Base-by-base conservation (phyloP, 192 early-diverging fungal genomes). In the Linnemannia hyalina region DNA sequence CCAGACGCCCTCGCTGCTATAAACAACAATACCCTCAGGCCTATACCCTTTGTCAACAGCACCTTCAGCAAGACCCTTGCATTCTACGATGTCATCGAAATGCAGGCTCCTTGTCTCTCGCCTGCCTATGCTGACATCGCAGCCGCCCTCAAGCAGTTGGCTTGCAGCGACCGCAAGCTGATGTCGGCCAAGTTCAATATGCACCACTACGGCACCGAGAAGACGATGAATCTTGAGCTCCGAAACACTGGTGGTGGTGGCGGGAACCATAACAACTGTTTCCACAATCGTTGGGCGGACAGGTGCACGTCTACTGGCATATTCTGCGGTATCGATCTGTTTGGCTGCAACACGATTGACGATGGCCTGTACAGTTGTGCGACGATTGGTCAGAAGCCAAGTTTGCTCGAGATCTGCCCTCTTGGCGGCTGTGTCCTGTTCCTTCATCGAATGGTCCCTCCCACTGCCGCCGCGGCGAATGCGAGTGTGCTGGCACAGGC, bases 301-400 rank as follows among this genome's bases (percentile, higher is more conserved):
- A 79, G 63, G 70, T 79, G 77, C 41, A 79, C 77, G 8, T 29
- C 44, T 18, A 38, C 57, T 2, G 77, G 77, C 10, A 65, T 40
- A 6, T 72, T 63, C 41, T 79, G 77, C 23, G 77, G 77, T 26
- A 55, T 70, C 4, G 52, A 73, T 32, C 41, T 79, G 49, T 79
- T 79, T 79, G 77, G 77, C 22, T 79, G 77, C 9, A 73, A 70
- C 54, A 73, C 77, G 1, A 40, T 73, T 35, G 77, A 79, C 55
- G 77, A 79, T 41, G 77, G 77, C 26, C 46, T 79, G 6, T 79
- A 79, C 54, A 10, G 16, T 2, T 79, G 77, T 29, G 11, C 47
- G 40, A 26, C 69, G 6, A 73, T 79, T 38, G 77, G 77, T 20
- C 35, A 41, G 38, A 73, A 55, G 47, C 77, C 77, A 1, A 57